Evolutionary conservation across 345 rosid species (phyloP).

Genomic region (Ailanthus altissimus): DNA sequence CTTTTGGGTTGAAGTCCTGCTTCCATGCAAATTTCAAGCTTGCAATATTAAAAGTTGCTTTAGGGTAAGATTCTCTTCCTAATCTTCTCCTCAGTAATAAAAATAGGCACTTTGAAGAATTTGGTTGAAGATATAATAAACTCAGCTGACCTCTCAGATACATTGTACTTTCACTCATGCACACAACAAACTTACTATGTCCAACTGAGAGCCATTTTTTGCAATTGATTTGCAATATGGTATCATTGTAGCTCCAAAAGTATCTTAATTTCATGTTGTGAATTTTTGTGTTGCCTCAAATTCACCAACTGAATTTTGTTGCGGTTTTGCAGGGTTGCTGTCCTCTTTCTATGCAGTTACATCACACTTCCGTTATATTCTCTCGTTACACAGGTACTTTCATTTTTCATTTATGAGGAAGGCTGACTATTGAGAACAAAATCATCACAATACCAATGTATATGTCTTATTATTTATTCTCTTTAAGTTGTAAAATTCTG

Average conservation of each 20-base stretch:
- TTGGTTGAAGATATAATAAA: background rate
- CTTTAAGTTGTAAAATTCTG: background rate
- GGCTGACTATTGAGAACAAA: background rate
- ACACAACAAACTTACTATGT: background rate
- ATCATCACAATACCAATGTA: background rate
- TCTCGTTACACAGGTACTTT: constrained; percentile 84
- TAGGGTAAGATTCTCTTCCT: constrained; percentile 61
- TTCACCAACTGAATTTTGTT: background rate
- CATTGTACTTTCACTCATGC: background rate
- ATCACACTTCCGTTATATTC: constrained; percentile 90
- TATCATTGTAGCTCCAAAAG: background rate
- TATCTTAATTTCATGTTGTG: background rate
- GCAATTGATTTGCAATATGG: background rate
- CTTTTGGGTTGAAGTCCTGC: constrained; percentile 69
- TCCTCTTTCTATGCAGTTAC: constrained; percentile 77
- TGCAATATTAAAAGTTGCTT: constrained; percentile 51
- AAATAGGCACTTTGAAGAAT: background rate
- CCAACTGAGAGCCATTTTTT: too few relatives aligned
- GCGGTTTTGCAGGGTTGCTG: constrained; percentile 52
- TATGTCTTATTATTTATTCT: background rate
- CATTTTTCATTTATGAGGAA: background rate
- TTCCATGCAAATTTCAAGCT: constrained; percentile 63
- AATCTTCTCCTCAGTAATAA: background rate
- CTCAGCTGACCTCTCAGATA: background rate
- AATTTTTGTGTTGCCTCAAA: background rate